Base-by-base conservation (phyloP, 495 filamentous ascomycete species). In the Xanthoparmelia taractica region DNA sequence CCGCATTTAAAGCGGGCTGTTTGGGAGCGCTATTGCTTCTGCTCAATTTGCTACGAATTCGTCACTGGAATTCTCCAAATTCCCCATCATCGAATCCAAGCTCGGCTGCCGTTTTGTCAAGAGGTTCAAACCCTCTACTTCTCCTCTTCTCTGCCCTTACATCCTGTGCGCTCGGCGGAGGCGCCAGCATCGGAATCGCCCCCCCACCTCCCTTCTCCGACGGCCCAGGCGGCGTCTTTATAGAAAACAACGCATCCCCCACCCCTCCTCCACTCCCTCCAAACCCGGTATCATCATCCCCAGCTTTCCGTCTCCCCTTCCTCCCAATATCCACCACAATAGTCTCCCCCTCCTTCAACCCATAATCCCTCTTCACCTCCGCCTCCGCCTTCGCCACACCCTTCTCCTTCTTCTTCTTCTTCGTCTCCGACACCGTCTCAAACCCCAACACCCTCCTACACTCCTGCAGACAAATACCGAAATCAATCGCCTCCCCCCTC, bases 291-390 rank as follows among this genome's bases (percentile, higher is more conserved):
- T 55, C 65, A 11, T 48, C 61, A 55, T 48, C 47, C 29, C 65
- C 67, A 48, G 67, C 63, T 41, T 55, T 54, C 25, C 65, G 64
- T 27, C 61, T 66, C 33, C 66, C 69, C 61, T 68, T 67, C 40
- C 69, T 69, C 13, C 84, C 61, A 63, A 92, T 75, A 71, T 88
- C 90, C 55, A 94, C 84, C 45, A 85, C 88, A 58, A 94, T 93
- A 4, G 87, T 93, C 78, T 94, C 86, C 13, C 90, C 90, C 63
- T 90, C 88, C 74, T 93, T 93, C 55, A 94, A 69, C 61, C 85
- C 88, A 65, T 87, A 89, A 70, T 92, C 90, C 60, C 79, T 80
- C 74, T 86, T 88, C 65, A 76, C 77, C 64, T 79, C 78, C 55
- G 74, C 65, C 36, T 61, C 64, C 48, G 27, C 29, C 50, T 59